These are phyloP conservation scores for Cystobasidium pallidum DNA, from an alignment of 1,284 basidiomycete species.

Conservation along the genomic window DNA sequence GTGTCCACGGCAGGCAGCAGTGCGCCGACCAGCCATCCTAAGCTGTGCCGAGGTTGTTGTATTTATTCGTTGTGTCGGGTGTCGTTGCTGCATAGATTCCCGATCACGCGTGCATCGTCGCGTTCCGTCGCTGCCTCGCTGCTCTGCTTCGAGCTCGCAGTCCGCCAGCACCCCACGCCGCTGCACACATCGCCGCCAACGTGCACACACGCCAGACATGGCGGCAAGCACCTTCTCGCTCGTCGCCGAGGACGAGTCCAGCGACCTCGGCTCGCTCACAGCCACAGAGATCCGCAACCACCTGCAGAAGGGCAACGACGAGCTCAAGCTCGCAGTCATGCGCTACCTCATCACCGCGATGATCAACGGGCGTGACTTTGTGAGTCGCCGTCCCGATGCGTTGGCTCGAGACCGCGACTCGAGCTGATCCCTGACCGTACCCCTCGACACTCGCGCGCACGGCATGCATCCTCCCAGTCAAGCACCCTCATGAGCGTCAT, in stretches of 20 bases:
- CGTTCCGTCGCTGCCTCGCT: no score
- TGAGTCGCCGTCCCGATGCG: no score
- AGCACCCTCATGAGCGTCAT: slow-evolving; percentile 94
- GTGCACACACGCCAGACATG: neutral
- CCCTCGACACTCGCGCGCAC: neutral
- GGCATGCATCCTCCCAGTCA: slow-evolving; percentile 36
- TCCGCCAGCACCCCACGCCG: neutral
- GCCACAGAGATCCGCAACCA: slow-evolving; percentile 80
- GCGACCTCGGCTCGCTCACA: slow-evolving; percentile 59
- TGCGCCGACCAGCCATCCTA: no score
- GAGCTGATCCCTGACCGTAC: no score
- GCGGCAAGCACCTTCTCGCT: slow-evolving; percentile 13
- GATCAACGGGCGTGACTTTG: slow-evolving; percentile 85
- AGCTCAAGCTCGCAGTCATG: slow-evolving; percentile 95
- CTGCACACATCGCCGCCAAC: neutral
- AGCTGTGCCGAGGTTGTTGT: no score
- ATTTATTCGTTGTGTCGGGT: no score
- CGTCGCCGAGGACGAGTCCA: slow-evolving; percentile 24
- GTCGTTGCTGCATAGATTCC: no score
- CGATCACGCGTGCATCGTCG: no score
- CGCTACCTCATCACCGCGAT: slow-evolving; percentile 93
- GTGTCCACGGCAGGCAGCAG: no score
- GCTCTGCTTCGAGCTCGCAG: no score
- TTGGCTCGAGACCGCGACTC: no score
- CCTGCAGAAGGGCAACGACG: slow-evolving; percentile 95